phyloP scores from a whole-genome alignment of 2,329 filamentous ascomycete genomes.

The Basipetospora chlamydospora region DNA sequence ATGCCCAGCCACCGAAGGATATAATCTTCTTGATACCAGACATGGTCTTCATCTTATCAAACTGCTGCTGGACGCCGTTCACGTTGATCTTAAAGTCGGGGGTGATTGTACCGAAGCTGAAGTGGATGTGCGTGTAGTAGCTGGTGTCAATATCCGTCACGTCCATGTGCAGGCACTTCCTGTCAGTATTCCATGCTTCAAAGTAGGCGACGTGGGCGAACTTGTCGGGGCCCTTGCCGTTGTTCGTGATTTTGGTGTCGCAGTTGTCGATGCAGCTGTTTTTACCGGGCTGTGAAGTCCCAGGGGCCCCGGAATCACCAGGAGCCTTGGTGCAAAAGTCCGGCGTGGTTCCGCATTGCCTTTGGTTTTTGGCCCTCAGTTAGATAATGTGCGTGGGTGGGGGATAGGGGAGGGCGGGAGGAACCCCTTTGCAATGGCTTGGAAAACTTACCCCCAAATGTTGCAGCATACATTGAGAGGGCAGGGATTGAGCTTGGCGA shows the following conservation, averaged over 20 bases:
- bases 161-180: conserved; percentile 18
- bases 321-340: conserved; percentile 29
- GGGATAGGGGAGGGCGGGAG: background rate
- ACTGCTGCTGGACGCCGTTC: conserved; percentile 11
- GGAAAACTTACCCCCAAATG: conserved; percentile 16
- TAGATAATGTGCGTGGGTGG: too few species aligned
- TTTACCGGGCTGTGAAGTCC: conserved; percentile 8
- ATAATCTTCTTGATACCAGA: conserved; percentile 18
- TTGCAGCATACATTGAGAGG: conserved; percentile 27
- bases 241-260: conserved; percentile 16
- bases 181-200: conserved; percentile 16
- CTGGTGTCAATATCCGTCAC: conserved; percentile 5
- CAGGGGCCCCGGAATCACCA: conserved; percentile 7
- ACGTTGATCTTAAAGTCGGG: conserved; percentile 9
- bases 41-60: conserved; percentile 14
- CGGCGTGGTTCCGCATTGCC: conserved; percentile 25
- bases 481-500: conserved; percentile 29
- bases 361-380: too few species aligned
- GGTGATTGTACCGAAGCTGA: conserved; percentile 16
- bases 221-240: conserved; percentile 11
- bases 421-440: background rate
- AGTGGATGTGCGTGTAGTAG: conserved; percentile 19
- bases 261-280: conserved; percentile 19
- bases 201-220: conserved; percentile 19
- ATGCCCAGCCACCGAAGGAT: conserved; percentile 22